Conservation (phyloP, 2,329 filamentous ascomycete species). For the Pezicula radicicola region DNA sequence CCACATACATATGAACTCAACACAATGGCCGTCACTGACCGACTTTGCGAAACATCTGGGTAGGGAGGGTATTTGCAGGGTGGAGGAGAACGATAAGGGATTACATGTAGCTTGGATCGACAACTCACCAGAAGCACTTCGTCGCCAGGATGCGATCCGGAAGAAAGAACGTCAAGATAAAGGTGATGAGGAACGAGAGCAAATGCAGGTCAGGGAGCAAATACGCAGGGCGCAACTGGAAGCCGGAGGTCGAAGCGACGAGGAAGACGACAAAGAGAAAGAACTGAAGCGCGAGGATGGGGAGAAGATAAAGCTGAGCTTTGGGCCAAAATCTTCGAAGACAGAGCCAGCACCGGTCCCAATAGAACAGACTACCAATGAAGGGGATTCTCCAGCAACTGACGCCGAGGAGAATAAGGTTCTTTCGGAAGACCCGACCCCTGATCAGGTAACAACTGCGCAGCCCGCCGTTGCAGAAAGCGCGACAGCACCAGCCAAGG, state of each 20-base stretch:
- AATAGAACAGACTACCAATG: not conserved
- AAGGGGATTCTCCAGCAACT: not conserved
- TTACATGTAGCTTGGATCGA: slow-evolving; percentile 89
- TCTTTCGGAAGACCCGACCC: slow-evolving; percentile 8
- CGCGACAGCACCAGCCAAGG: slow-evolving; percentile 26
- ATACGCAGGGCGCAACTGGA: slow-evolving; percentile 70
- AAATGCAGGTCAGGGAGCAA: slow-evolving; percentile 78
- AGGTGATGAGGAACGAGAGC: slow-evolving; percentile 86
- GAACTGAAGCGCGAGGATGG: slow-evolving; percentile 62
- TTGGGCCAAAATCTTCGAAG: slow-evolving; percentile 42
- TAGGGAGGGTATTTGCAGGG: slow-evolving; percentile 80
- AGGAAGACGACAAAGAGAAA: slow-evolving; percentile 39
- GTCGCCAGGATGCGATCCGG: slow-evolving; percentile 74
- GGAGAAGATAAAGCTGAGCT: slow-evolving; percentile 73
- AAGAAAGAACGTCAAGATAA: slow-evolving; percentile 85
- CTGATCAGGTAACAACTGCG: slow-evolving; percentile 4
- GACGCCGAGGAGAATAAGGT: slow-evolving; percentile 3
- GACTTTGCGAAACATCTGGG: slow-evolving; percentile 89
- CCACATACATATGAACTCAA: slow-evolving; percentile 92
- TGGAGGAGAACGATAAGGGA: slow-evolving; percentile 87
- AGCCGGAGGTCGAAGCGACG: slow-evolving; percentile 42
- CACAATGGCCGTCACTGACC: slow-evolving; percentile 81
- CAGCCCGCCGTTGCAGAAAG: slow-evolving; percentile 10
- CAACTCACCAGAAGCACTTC: slow-evolving; percentile 80
- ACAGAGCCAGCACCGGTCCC: slow-evolving; percentile 5